Base-by-base conservation (phyloP, 2,329 filamentous ascomycete genomes). In the Acrodontium crateriforme region DNA sequence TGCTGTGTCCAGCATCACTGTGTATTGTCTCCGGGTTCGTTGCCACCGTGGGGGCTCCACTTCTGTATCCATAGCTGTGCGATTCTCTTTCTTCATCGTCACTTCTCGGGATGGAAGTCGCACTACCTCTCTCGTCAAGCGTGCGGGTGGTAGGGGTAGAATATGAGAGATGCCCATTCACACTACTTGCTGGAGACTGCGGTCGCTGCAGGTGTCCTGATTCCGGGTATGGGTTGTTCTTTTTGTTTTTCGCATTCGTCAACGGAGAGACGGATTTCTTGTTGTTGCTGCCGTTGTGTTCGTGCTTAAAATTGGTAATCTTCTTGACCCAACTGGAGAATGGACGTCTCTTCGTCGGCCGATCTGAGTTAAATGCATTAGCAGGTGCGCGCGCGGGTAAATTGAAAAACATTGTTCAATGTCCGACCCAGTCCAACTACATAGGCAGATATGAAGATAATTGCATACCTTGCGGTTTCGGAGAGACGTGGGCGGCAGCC, bases 281-380 rank as follows among this genome's bases (percentile, higher is more conserved):
- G 37, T 51, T 52, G 29, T 54, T 39, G 31, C 32, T 27, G 16
- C 32, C 34, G 10, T 41, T 48, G 10, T 63, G 55, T 35, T 72
- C 66, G 38, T 69, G 71, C 55, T 92, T 94, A 58, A 93, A 77
- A 53, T 78, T 87, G 36, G 84, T 76, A 32, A 95, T 71, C 49
- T 85, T 85, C 65, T 85, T 92, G 64, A 98, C 83, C 79, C 87
- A 91, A 42, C 76, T 81, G 25, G 85, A 72, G 52, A 95, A 95
- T 14, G 85, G 87, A 39, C 81, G 74, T 44, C 84, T 77, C 40
- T 83, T 78, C 44, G 69, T 70, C 48, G 74, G 65, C 41, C 74
- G 71, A 54, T 84, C 78, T 84, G 56, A 43, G n/a, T 13, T 9
- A 18, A 5, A 18, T 19, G 23, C n/a, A 15, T 34, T 14, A 29